Evolutionary conservation across 2,329 filamentous ascomycete species (phyloP).

Genomic region (Macroventuria anomochaeta): DNA sequence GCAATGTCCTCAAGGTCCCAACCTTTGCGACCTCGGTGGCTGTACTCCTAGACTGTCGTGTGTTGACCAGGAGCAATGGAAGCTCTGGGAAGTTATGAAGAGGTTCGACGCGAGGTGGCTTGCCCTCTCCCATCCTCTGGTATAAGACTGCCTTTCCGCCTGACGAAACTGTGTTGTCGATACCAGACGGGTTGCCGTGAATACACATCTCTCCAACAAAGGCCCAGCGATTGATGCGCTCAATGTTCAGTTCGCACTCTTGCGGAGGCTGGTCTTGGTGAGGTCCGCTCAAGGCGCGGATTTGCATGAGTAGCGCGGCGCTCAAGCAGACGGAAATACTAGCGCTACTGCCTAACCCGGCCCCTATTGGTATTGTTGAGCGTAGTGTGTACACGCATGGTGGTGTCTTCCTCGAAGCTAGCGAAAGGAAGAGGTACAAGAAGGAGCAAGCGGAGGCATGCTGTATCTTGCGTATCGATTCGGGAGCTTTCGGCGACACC

Average conservation of each 20-base stretch:
- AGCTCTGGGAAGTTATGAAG: conserved; percentile 91
- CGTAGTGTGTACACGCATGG: conserved; percentile 89
- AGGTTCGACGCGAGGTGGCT: conserved; percentile 76
- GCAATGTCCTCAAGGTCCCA: conserved; percentile 69
- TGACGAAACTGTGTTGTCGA: conserved; percentile 94
- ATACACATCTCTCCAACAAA: conserved; percentile 98
- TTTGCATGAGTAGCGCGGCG: conserved; percentile 82
- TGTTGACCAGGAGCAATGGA: conserved; percentile 88
- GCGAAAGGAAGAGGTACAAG: conserved; percentile 88
- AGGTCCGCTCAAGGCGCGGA: conserved; percentile 85
- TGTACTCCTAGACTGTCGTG: conserved; percentile 85
- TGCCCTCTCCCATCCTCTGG: conserved; percentile 76
- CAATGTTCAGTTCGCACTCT: conserved; percentile 87
- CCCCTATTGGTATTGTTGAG: conserved; percentile 91
- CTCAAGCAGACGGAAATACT: conserved; percentile 90
- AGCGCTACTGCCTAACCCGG: conserved; percentile 91
- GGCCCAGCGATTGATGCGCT: conserved; percentile 96
- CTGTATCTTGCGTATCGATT: conserved; percentile 82
- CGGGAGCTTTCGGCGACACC: conserved; percentile 71
- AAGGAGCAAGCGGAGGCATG: conserved; percentile 82
- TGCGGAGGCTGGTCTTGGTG: conserved; percentile 88
- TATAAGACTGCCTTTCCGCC: conserved; percentile 95
- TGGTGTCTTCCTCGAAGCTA: conserved; percentile 79
- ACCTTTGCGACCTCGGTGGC: conserved; percentile 88
- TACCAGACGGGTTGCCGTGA: conserved; percentile 93